These are phyloP conservation scores for Botrytis sinoallii DNA, from an alignment of 2,329 filamentous ascomycete genomes.

Conservation along the genomic window DNA sequence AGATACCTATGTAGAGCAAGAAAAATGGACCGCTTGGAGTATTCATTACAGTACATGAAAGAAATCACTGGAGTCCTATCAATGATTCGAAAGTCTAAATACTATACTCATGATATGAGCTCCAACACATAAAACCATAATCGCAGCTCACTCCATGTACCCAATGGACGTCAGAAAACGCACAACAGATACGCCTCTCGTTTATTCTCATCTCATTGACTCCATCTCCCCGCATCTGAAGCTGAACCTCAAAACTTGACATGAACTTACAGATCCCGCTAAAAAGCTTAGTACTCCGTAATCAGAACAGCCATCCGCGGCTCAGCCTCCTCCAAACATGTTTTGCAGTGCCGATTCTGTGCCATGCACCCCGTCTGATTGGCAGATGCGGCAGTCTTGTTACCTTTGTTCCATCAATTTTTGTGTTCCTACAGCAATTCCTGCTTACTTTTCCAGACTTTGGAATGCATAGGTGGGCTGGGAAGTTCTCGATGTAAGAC, in stretches of 20 bases:
- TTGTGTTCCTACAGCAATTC: background rate
- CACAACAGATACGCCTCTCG: background rate
- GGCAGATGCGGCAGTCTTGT: background rate
- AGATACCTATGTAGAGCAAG: background rate
- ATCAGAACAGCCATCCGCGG: background rate
- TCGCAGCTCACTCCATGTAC: too few species aligned
- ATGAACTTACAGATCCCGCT: background rate
- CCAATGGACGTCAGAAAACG: background rate
- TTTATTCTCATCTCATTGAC: background rate
- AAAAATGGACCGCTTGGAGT: background rate
- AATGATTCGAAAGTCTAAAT: background rate
- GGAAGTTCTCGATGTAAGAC: background rate
- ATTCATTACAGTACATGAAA: background rate
- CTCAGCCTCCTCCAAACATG: background rate
- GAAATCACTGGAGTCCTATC: background rate
- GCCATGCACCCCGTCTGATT: background rate
- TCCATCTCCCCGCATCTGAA: background rate
- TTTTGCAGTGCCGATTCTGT: background rate
- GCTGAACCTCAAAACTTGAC: background rate
- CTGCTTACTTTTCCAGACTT: background rate
- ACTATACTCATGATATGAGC: background rate
- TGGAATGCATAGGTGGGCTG: background rate
- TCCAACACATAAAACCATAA: background rate
- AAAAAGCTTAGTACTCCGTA: background rate
- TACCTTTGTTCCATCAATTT: background rate